Evolutionary conservation across 345 rosid genomes (phyloP).

Genomic region (Raphanus sativus): DNA sequence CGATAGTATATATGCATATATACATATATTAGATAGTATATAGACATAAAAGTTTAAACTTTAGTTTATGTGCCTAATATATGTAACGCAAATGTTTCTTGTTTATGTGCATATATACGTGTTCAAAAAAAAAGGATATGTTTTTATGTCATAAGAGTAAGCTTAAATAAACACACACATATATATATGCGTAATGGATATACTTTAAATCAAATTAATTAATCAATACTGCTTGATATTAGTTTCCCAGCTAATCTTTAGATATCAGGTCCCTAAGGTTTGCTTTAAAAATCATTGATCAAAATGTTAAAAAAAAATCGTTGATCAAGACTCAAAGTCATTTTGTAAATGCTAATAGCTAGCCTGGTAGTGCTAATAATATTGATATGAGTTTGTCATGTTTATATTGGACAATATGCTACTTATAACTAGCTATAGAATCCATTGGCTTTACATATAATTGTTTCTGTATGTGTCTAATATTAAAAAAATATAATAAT

Average conservation of each 20-base stretch:
- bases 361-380: not conserved
- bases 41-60: slow-evolving; percentile 1
- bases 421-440: not conserved
- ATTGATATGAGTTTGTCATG: not conserved
- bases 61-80: slow-evolving; percentile 31
- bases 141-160: slow-evolving; percentile 32
- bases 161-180: not conserved
- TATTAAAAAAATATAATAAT: not conserved
- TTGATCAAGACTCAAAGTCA: not conserved
- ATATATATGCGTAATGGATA: slow-evolving; percentile 13
- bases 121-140: not conserved
- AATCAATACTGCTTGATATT: not conserved
- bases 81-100: too few species aligned
- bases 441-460: not conserved
- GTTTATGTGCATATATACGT: too few species aligned
- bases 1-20: slow-evolving; percentile 26
- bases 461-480: not conserved
- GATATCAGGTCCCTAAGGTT: not conserved
- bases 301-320: too few species aligned
- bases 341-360: not conserved
- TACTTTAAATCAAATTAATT: not conserved
- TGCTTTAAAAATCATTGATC: not conserved
- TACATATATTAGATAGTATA: not conserved
- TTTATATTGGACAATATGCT: not conserved
- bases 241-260: slow-evolving; percentile 12